These are phyloP conservation scores for Blastobotrys buckinghamii DNA, from an alignment of 1,139 yeast genomes.

Conservation along the genomic window DNA sequence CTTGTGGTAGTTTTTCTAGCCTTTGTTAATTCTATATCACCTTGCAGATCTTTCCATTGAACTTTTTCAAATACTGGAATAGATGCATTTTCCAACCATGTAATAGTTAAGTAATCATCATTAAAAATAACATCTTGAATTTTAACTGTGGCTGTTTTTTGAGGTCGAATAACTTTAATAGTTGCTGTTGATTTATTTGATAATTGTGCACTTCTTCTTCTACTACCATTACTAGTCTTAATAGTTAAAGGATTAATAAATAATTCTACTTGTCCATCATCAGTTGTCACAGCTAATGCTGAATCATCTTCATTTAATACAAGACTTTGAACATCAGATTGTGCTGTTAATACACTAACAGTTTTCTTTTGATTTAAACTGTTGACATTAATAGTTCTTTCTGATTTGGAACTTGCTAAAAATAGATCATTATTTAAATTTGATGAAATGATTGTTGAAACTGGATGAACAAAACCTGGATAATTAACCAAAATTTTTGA, in stretches of 20 bases:
- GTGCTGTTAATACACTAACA: conserved; percentile 56
- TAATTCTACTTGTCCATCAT: conserved; percentile 57
- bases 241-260: conserved; percentile 49
- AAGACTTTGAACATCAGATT: conserved; percentile 50
- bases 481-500: conserved; percentile 18
- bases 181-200: conserved; percentile 23
- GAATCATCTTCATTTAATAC: conserved; percentile 33
- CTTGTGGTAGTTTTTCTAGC: conserved; percentile 18
- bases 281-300: conserved; percentile 54
- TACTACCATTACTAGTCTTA: conserved; percentile 7
- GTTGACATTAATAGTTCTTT: conserved; percentile 71
- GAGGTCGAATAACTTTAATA: conserved; percentile 23
- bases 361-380: conserved; percentile 40
- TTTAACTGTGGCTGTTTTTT: conserved; percentile 31
- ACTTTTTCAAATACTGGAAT: conserved; percentile 59
- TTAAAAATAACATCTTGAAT: conserved; percentile 42
- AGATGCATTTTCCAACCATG: conserved; percentile 72
- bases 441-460: conserved; percentile 11
- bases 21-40: conserved; percentile 20
- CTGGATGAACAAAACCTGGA: conserved; percentile 27
- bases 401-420: conserved; percentile 66
- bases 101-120: conserved; percentile 41
- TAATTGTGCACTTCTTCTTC: conserved; percentile 31
- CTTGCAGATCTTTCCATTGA: conserved; percentile 44
- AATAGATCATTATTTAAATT: conserved; percentile 39